Percentiles rank a stretch among this genome's conserved stretches.
These are phyloP conservation scores for Solanum habrochaites DNA, from an alignment of 257 asterid species.

Conservation along the genomic window DNA sequence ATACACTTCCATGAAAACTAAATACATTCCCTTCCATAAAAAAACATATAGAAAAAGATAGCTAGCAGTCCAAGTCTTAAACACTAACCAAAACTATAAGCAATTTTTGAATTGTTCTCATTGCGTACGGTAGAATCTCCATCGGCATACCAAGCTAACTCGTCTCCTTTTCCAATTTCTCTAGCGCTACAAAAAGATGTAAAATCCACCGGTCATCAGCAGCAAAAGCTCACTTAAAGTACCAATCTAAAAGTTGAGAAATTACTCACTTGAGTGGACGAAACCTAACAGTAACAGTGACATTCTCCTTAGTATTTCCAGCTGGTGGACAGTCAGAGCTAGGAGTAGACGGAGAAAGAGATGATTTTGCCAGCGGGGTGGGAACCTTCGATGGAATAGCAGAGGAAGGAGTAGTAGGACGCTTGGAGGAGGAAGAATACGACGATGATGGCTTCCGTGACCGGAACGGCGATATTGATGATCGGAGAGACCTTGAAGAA, in stretches of 20 bases:
- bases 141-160: conserved; percentile 84
- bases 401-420: conserved; percentile 8
- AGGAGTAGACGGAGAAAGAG: conserved; percentile 4
- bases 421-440: background rate
- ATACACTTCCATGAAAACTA: background rate
- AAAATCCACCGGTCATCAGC: background rate
- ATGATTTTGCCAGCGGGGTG: background rate
- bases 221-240: background rate
- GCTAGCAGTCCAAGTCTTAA: background rate
- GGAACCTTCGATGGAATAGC: background rate
- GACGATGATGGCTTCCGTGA: conserved; percentile 14
- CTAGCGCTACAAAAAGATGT: conserved; percentile 33
- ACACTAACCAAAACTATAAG: conserved; percentile 50
- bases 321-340: conserved; percentile 7
- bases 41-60: background rate
- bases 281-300: conserved; percentile 78
- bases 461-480: conserved; percentile 25
- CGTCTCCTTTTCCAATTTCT: conserved; percentile 79
- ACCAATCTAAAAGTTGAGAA: background rate
- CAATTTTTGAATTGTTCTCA: conserved; percentile 52
- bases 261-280: conserved; percentile 75
- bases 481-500: conserved; percentile 15
- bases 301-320: conserved; percentile 49
- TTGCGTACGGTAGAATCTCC: conserved; percentile 66
- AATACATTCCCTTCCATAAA: background rate